Percentiles rank a stretch among this genome's conserved stretches.
Conservation (phyloP, 805 yeast genomes). For the Metschnikowia colocasiae region DNA sequence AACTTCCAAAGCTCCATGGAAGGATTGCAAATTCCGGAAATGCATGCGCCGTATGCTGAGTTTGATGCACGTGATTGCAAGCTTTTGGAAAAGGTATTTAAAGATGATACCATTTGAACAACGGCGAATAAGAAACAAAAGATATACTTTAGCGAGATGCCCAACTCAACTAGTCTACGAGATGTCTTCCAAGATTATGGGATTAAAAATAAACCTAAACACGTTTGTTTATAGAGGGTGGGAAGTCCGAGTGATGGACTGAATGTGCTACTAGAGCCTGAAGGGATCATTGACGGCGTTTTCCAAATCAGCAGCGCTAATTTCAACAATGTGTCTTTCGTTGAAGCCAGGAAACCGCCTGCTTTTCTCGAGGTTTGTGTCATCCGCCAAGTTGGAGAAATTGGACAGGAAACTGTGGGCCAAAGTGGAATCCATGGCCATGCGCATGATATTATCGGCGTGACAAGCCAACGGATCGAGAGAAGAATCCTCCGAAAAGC, state of each 20-base stretch:
- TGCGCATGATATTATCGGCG: slow-evolving; percentile 43
- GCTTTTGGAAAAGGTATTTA: slow-evolving; percentile 18
- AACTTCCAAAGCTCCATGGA: background rate
- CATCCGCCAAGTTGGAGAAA: slow-evolving; percentile 31
- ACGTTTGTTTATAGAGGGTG: no score
- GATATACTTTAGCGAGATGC: no score
- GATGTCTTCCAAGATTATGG: no score
- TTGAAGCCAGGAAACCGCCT: slow-evolving; percentile 3
- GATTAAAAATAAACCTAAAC: no score
- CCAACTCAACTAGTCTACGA: no score
- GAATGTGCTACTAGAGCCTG: slow-evolving; percentile 5
- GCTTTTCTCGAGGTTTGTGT: slow-evolving; percentile 23
- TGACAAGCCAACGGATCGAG: slow-evolving; percentile 43
- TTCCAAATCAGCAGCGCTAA: slow-evolving; percentile 36
- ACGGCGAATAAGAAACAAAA: no score
- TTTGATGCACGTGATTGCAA: slow-evolving; percentile 22
- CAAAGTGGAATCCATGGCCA: slow-evolving; percentile 48
- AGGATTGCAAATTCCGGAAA: background rate
- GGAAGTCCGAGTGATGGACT: no score
- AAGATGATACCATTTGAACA: no score
- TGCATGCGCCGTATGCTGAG: slow-evolving; percentile 21
- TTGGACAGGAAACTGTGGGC: slow-evolving; percentile 40
- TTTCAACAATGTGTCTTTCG: slow-evolving; percentile 25
- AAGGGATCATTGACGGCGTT: slow-evolving; percentile 27
- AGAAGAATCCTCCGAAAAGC: slow-evolving; percentile 16